Conservation (phyloP, 148 eudicot species). For the Vaccinium macrocarpon region DNA sequence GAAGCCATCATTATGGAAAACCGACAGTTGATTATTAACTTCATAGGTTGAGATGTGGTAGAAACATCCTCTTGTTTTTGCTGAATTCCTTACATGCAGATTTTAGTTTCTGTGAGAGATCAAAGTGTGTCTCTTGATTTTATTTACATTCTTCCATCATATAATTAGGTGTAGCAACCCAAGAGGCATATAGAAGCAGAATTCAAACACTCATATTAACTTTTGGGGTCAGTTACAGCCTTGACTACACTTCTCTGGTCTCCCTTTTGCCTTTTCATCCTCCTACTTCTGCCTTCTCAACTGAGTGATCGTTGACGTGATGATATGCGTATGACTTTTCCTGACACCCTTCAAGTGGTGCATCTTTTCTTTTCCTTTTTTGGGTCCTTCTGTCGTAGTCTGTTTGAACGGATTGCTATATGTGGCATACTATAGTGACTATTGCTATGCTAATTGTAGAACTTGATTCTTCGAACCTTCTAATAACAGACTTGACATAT, state of each 20-base stretch:
- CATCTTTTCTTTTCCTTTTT: background rate
- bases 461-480: background rate
- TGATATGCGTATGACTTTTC: background rate
- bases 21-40: background rate
- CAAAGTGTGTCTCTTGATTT: background rate
- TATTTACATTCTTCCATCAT: background rate
- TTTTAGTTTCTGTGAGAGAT: background rate
- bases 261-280: background rate
- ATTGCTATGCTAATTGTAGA: background rate
- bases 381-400: background rate
- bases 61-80: background rate
- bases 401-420: background rate
- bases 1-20: background rate
- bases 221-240: background rate
- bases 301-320: background rate
- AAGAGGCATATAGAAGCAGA: background rate
- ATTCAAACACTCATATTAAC: background rate
- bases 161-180: constrained; percentile 4
- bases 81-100: background rate
- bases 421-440: background rate
- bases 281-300: constrained; percentile 1
- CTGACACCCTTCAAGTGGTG: background rate
- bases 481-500: background rate
- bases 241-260: constrained; percentile 9
- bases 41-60: background rate